phyloP scores from a whole-genome alignment of 257 asterid genomes.

The Solanum chmielewskii region DNA sequence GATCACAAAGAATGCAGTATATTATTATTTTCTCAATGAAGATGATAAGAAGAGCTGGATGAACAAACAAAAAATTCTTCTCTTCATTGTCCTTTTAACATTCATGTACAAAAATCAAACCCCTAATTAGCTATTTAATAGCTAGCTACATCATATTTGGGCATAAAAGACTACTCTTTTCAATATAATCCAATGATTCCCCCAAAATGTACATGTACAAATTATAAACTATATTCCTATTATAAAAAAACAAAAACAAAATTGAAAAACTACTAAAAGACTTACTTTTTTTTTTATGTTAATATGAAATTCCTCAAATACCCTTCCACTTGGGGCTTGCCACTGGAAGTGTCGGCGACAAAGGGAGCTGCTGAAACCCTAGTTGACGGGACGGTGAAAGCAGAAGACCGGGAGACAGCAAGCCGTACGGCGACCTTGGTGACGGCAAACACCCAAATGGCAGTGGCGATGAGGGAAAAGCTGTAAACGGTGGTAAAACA shows the following conservation, averaged over 20 bases:
- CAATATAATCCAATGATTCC: neutral
- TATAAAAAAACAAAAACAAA: neutral
- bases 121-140: constrained; percentile 7
- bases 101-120: constrained; percentile 32
- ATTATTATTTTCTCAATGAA: neutral
- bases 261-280: constrained; percentile 12
- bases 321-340: constrained; percentile 68
- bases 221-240: constrained; percentile 15
- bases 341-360: constrained; percentile 66
- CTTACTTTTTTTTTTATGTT: constrained; percentile 26
- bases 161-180: neutral
- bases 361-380: constrained; percentile 64
- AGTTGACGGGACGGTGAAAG: constrained; percentile 64
- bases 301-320: constrained; percentile 16
- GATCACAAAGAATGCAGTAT: neutral
- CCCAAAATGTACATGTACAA: constrained; percentile 45
- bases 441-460: constrained; percentile 50
- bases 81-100: constrained; percentile 18
- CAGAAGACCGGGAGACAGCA: constrained; percentile 30
- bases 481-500: constrained; percentile 16
- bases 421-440: constrained; percentile 34
- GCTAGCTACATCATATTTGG: constrained; percentile 2
- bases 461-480: constrained; percentile 29
- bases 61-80: neutral
- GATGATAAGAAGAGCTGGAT: neutral